These are phyloP conservation scores for Trichothecium roseum DNA, from an alignment of 2,329 filamentous ascomycete species.

Conservation along the genomic window DNA sequence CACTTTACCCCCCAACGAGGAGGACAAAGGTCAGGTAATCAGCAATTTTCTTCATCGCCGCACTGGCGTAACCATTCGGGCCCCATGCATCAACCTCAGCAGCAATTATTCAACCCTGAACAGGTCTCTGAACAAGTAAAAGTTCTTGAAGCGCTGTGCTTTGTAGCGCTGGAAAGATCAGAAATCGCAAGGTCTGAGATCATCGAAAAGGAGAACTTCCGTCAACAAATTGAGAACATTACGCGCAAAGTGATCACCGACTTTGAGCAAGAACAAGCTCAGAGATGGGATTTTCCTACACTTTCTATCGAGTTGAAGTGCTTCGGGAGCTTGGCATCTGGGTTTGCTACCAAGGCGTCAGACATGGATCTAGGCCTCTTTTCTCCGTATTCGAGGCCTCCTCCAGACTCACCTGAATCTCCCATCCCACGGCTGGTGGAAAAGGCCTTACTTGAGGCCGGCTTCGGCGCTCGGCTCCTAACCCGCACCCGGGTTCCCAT, in stretches of 20 bases:
- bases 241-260: conserved; percentile 48
- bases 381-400: conserved; percentile 46
- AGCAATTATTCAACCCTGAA: conserved; percentile 26
- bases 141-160: conserved; percentile 38
- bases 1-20: no score
- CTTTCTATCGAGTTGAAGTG: conserved; percentile 58
- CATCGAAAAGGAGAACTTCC: conserved; percentile 61
- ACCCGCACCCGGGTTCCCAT: conserved; percentile 76
- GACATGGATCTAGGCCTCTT: conserved; percentile 84
- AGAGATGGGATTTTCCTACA: conserved; percentile 34
- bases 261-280: conserved; percentile 31
- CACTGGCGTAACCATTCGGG: conserved; percentile 5
- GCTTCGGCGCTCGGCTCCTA: conserved; percentile 66
- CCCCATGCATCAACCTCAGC: conserved; percentile 11
- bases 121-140: conserved; percentile 37
- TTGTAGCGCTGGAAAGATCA: conserved; percentile 35
- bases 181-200: conserved; percentile 57
- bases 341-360: conserved; percentile 78
- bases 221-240: conserved; percentile 51
- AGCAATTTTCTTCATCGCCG: conserved; percentile 1
- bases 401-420: conserved; percentile 43
- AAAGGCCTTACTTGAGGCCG: conserved; percentile 59
- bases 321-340: conserved; percentile 75
- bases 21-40: conserved; percentile 6
- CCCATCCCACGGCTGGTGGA: conserved; percentile 66